Percentiles rank a stretch among this genome's conserved stretches.
phyloP scores from a whole-genome alignment of 352 stramenopile genomes.

The Globisporangium emineosum region DNA sequence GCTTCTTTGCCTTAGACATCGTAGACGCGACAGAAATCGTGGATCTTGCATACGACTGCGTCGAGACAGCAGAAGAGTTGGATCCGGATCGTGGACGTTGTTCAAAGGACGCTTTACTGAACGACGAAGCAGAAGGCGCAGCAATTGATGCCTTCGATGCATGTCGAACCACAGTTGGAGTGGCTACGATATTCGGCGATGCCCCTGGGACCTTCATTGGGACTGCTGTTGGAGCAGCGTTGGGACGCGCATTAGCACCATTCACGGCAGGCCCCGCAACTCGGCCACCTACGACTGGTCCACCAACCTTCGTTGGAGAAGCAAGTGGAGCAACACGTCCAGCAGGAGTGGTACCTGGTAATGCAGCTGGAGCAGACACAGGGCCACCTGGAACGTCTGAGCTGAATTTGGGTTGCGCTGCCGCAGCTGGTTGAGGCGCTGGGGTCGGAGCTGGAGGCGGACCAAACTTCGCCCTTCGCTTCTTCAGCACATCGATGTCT shows the following conservation, averaged over 20 bases:
- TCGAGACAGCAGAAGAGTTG: constrained; percentile 70
- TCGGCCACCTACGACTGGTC: not conserved
- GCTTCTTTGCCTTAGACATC: constrained; percentile 64
- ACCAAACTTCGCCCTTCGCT: constrained; percentile 58
- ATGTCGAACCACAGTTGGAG: constrained; percentile 18
- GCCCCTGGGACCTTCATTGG: constrained; percentile 8
- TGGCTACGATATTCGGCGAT: constrained; percentile 11
- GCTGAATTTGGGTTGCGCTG: constrained; percentile 13
- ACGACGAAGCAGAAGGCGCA: constrained; percentile 2
- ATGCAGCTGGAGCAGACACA: constrained; percentile 43
- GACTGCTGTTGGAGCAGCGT: constrained; percentile 5
- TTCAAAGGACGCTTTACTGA: constrained; percentile 16
- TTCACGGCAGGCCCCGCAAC: constrained; percentile 12
- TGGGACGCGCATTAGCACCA: not conserved
- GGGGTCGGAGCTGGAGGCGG: constrained; percentile 18
- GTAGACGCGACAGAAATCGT: constrained; percentile 80
- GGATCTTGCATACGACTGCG: constrained; percentile 75
- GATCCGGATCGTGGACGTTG: constrained; percentile 62
- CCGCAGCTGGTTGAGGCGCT: constrained; percentile 5
- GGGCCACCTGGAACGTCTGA: constrained; percentile 23
- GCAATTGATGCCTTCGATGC: constrained; percentile 14
- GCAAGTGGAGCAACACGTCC: constrained; percentile 10
- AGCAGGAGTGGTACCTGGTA: constrained; percentile 31
- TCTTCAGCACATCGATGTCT: constrained; percentile 80
- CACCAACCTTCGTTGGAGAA: constrained; percentile 11